phyloP scores from a whole-genome alignment of 164 flowering plant genomes.

The Piper longum region DNA sequence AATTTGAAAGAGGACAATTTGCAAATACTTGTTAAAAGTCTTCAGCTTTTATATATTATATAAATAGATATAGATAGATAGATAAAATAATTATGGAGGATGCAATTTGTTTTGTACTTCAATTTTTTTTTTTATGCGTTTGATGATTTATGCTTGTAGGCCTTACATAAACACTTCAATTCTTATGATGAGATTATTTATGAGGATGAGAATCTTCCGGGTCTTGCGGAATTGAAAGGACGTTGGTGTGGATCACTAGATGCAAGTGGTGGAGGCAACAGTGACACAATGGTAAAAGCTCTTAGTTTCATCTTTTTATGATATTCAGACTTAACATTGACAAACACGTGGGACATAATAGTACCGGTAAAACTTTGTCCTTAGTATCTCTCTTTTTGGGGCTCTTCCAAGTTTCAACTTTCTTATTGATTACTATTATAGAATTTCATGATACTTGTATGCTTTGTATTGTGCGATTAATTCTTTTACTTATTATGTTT shows the following conservation, averaged over 20 bases:
- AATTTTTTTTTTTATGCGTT: neutral
- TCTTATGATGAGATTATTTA: constrained; percentile 62
- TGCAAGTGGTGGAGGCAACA: constrained; percentile 99
- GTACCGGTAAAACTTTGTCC: too few relatives aligned
- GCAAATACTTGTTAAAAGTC: too few relatives aligned
- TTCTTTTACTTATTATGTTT: too few relatives aligned
- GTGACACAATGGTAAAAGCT: constrained; percentile 68
- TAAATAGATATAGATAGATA: too few relatives aligned
- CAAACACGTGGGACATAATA: too few relatives aligned
- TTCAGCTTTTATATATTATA: too few relatives aligned
- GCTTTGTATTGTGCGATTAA: neutral
- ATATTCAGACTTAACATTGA: neutral
- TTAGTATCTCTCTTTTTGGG: neutral
- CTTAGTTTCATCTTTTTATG: too few relatives aligned
- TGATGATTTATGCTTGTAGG: constrained; percentile 26
- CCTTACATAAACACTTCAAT: constrained; percentile 37
- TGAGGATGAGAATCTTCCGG: constrained; percentile 82
- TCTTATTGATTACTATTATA: neutral
- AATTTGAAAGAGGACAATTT: too few relatives aligned
- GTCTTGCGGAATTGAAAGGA: constrained; percentile 86
- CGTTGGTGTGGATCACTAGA: constrained; percentile 92
- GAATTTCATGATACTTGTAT: neutral
- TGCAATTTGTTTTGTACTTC: too few relatives aligned
- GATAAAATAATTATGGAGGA: too few relatives aligned
- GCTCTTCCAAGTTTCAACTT: neutral